Percentiles rank a stretch among this genome's conserved stretches.
Conservation (phyloP, 2,329 filamentous ascomycete species). For the Sarocladiaceae sp. region DNA sequence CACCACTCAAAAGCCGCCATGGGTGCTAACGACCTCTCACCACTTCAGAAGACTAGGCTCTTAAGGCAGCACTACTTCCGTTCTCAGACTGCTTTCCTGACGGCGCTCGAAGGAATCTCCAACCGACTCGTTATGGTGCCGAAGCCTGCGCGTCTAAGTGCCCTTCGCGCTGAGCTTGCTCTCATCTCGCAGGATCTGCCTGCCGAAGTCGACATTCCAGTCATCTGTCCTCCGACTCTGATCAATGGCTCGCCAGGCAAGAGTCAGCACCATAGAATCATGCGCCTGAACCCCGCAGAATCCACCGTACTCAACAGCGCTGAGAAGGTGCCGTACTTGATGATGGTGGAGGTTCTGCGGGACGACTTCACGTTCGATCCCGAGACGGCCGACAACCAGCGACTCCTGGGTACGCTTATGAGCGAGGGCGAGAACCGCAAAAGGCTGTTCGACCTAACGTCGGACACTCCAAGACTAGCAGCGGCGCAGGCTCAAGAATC, state of each 20-base stretch:
- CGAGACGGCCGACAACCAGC: constrained; percentile 64
- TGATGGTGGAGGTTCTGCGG: constrained; percentile 76
- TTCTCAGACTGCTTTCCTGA: constrained; percentile 73
- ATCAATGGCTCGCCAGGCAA: constrained; percentile 66
- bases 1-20: constrained; percentile 49
- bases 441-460: constrained; percentile 58
- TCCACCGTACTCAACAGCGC: constrained; percentile 81
- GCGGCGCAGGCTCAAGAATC: constrained; percentile 29
- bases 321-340: constrained; percentile 75
- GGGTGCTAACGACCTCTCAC: constrained; percentile 55
- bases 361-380: constrained; percentile 83
- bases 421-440: constrained; percentile 53
- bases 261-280: constrained; percentile 75
- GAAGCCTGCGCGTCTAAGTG: constrained; percentile 74
- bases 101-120: constrained; percentile 75
- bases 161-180: constrained; percentile 72
- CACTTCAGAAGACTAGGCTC: constrained; percentile 62
- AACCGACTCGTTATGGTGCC: constrained; percentile 78
- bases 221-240: constrained; percentile 71
- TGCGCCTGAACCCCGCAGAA: constrained; percentile 76
- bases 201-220: constrained; percentile 75
- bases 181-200: constrained; percentile 76
- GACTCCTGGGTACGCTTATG: constrained; percentile 52
- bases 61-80: constrained; percentile 78
- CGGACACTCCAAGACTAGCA: constrained; percentile 56